These are phyloP conservation scores for Termitomyces eurrhizus DNA, from an alignment of 768 basidiomycete species.

Conservation along the genomic window DNA sequence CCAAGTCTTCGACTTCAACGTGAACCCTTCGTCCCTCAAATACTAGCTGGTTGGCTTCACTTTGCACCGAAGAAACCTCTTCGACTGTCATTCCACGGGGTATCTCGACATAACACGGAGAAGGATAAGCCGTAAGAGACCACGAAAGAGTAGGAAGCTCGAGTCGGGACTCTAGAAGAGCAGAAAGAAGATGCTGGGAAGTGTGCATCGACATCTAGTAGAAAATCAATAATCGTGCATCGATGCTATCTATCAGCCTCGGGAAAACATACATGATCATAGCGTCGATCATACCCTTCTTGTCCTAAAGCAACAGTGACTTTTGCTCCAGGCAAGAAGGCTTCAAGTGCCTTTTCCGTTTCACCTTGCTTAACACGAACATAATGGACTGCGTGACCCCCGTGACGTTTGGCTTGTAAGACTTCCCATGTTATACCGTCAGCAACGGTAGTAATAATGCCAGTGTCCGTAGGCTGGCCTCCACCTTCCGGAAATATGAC, in stretches of 20 bases:
- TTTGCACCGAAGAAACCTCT: conserved; percentile 60
- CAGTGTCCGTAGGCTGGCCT: conserved; percentile 77
- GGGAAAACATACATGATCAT: conserved; percentile 62
- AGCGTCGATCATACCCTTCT: conserved; percentile 58
- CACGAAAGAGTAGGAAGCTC: conserved; percentile 73
- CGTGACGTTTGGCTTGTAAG: conserved; percentile 61
- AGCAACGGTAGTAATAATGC: conserved; percentile 42
- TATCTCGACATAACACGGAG: conserved; percentile 75
- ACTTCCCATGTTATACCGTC: conserved; percentile 55
- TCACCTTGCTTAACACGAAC: conserved; percentile 40
- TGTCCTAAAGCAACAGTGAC: conserved; percentile 54
- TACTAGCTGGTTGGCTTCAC: conserved; percentile 61
- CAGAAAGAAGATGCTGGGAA: conserved; percentile 79
- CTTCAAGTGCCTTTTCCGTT: conserved; percentile 38
- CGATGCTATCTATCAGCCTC: background rate
- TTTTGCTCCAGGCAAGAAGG: conserved; percentile 46
- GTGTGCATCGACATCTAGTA: conserved; percentile 80
- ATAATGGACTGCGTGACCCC: conserved; percentile 75
- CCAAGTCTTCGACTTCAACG: conserved; percentile 73
- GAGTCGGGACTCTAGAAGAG: conserved; percentile 64
- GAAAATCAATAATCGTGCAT: background rate
- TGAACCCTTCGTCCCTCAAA: conserved; percentile 64
- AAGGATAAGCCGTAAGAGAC: conserved; percentile 69
- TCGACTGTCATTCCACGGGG: conserved; percentile 60
- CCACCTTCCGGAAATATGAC: conserved; percentile 81